These are phyloP conservation scores for Pseudogymnoascus sp. DNA, from an alignment of 2,329 filamentous ascomycete species.

Conservation along the genomic window DNA sequence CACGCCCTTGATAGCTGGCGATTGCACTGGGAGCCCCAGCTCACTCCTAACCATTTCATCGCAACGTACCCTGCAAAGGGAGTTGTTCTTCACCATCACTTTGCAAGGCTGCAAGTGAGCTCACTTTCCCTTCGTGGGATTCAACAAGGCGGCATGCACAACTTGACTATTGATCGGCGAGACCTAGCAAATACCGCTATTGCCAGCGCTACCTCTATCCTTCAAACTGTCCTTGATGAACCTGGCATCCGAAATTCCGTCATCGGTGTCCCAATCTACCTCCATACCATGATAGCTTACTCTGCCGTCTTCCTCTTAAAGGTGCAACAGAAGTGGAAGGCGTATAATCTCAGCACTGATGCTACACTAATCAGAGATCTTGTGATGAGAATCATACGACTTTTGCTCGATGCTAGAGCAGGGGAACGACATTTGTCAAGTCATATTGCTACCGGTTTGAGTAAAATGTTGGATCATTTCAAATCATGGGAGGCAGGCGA, in stretches of 20 bases:
- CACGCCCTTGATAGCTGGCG: constrained; percentile 31
- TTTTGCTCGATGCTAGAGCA: constrained; percentile 27
- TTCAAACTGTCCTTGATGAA: constrained; percentile 29
- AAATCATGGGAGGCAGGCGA: neutral
- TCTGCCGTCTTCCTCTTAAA: constrained; percentile 32
- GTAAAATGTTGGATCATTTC: constrained; percentile 28
- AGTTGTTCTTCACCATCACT: constrained; percentile 25
- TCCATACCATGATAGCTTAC: constrained; percentile 33
- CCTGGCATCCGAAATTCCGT: constrained; percentile 28
- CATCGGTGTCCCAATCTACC: constrained; percentile 30
- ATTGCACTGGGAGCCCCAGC: constrained; percentile 30
- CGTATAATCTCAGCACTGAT: constrained; percentile 30
- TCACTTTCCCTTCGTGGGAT: constrained; percentile 24
- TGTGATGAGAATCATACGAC: constrained; percentile 27
- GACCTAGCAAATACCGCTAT: constrained; percentile 20
- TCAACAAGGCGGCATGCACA: neutral
- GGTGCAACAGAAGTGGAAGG: constrained; percentile 29
- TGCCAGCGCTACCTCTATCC: constrained; percentile 21
- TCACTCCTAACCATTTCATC: constrained; percentile 17
- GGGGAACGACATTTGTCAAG: constrained; percentile 31
- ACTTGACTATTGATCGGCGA: constrained; percentile 16
- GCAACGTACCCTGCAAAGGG: constrained; percentile 22
- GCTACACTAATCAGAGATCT: constrained; percentile 26
- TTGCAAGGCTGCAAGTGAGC: constrained; percentile 33
- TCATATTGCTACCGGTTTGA: constrained; percentile 31